phyloP scores from a whole-genome alignment of 345 rosid genomes.

The Reutealis trisperma region DNA sequence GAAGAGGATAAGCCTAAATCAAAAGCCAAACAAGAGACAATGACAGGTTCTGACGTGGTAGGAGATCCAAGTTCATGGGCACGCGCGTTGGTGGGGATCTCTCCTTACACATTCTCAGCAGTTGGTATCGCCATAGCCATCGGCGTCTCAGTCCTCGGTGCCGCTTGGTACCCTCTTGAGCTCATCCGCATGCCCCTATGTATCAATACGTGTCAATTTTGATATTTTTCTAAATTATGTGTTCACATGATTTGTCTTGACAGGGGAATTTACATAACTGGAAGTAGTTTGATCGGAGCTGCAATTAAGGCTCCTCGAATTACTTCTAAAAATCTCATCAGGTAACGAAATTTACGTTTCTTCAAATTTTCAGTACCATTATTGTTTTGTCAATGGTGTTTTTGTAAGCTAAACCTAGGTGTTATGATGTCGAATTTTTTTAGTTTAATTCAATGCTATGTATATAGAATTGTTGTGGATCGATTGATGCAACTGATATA shows the following conservation, averaged over 20 bases:
- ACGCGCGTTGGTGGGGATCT: conserved; percentile 69
- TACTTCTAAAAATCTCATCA: conserved; percentile 94
- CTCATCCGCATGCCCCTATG: not conserved
- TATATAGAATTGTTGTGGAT: no score
- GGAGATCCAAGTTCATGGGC: conserved; percentile 75
- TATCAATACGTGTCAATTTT: not conserved
- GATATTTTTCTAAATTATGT: not conserved
- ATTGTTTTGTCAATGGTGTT: not conserved
- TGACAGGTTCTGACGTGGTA: conserved; percentile 42
- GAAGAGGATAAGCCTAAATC: not conserved
- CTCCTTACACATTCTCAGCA: conserved; percentile 96
- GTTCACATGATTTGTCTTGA: conserved; percentile 1
- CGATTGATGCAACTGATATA: not conserved
- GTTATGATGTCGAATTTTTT: not conserved
- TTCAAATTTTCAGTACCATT: no score
- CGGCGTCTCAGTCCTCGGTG: conserved; percentile 99
- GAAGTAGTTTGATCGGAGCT: conserved; percentile 99
- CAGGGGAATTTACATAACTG: conserved; percentile 97
- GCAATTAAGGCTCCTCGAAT: conserved; percentile 98
- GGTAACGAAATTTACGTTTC: conserved; percentile 32
- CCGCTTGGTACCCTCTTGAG: conserved; percentile 68
- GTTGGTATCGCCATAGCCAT: conserved; percentile 91
- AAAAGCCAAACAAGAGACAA: not conserved
- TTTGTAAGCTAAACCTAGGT: not conserved
- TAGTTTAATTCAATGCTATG: not conserved